Evolutionary conservation across 192 early-diverging fungal species (phyloP), one percentile per base, ranked within the genome.

Genomic region (Funneliformis mosseae): DNA sequence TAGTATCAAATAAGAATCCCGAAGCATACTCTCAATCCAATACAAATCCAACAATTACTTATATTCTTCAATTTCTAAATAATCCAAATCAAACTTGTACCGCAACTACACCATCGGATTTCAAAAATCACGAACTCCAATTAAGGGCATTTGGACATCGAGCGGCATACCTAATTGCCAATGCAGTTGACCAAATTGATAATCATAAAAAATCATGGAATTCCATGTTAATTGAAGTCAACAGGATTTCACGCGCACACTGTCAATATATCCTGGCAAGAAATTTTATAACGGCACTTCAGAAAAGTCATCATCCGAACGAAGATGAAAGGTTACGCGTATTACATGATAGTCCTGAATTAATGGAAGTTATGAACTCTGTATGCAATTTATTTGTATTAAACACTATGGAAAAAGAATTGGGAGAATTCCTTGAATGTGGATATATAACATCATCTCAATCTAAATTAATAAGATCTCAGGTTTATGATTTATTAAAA

Each of bases 91-190:
- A 12, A 21, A 16, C 21, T 21, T 55, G 50, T n/a, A 89, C 89
- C 41, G 88, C 82, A 71, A 86, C 83, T 10, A 77, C 76, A 5
- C 66, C 89, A n/a, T 72, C 82, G 6, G 91, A 90, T 59, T 86
- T 91, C 75, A 78, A 90, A 18, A 90, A 93, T 81, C 84, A 88
- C 8, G 87, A 88, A 74, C 83, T 88, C 23, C 91, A 92, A 79
- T 79, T 94, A 38, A 85, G 88, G n/a, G 89, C 94, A 4, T 94
- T 94, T 77, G 90, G 90, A n/a, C 92, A 89, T 88, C 92, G 94
- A 75, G 90, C 93, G 1, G 92, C 93, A 8, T 82, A 87, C 50
- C 83, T 94, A 81, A 89, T 92, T 10, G 83, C 89, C 1, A 82
- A 91, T 62, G 85, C 92, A 62, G 92, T 89, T 2, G 88, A 91